Base-by-base conservation (phyloP, 257 asterid species). In the Striga asiatica region DNA sequence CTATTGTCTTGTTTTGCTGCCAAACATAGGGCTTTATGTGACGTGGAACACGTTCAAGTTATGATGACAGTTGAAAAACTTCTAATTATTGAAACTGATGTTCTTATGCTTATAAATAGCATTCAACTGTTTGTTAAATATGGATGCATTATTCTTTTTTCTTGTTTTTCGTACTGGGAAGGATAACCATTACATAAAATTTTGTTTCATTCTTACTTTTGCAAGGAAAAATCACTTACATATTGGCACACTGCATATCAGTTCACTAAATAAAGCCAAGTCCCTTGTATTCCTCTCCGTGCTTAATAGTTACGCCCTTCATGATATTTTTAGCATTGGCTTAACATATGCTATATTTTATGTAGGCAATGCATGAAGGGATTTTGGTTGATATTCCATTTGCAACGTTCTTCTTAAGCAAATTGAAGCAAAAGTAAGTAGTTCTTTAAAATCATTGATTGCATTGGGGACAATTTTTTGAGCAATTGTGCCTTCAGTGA, bases 321-420 rank as follows among this genome's bases (percentile, higher is more conserved):
- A 5, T 55, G 56, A 28, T 45, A 20, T 35, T 69, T n/a, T 32
- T 27, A 37, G 48, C 24, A 11, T 32, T 58, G 38, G 38, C 41
- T 14, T 60, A 54, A 68, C 29, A 6, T 41, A 6, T 41, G 34
- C 21, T 21, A 34, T 34, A 52, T 66, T 66, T 58, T 53, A 27
- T 78, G 77, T 37, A 88, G 98, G 98, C 98, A 61, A 92, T 88
- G 95, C 88, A 82, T 50, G 98, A 92, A 71, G 98, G 98, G 61
- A 92, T 92, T 63, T 84, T 88, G 56, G 95, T 88, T 74, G 98
- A 92, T 66, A 84, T 92, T 70, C 98, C 97, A 52, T 92, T 92
- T 68, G 98, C 98, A 8, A 92, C 97, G 43, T 92, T 92, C 74
- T 92, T 92, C 79, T 74, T 92, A 64, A 92, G 98, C 88, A 92